Conservation (phyloP, 2,329 filamentous ascomycete genomes). For the Meredithiella fracta region DNA sequence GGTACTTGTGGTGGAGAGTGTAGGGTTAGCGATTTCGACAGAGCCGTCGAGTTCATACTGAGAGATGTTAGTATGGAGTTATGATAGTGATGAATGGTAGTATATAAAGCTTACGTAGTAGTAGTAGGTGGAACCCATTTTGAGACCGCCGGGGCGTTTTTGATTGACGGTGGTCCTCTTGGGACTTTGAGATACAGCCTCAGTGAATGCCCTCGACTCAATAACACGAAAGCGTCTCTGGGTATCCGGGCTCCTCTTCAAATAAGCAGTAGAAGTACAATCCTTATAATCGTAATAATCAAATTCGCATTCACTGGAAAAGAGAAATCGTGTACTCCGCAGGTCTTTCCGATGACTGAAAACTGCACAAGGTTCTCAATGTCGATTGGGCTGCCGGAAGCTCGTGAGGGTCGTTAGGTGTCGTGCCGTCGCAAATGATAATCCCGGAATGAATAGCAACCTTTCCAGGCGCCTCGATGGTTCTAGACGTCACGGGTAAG, state of each 20-base stretch:
- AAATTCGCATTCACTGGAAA: background rate
- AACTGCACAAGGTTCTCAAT: background rate
- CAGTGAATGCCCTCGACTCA: too few species aligned
- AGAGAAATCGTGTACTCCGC: background rate
- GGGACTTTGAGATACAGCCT: too few species aligned
- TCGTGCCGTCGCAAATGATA: conserved; percentile 56
- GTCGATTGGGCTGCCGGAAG: background rate
- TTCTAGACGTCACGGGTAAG: conserved; percentile 69
- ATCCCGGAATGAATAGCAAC: conserved; percentile 74
- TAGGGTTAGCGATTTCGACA: conserved; percentile 57
- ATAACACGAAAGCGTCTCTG: too few species aligned
- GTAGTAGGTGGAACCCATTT: conserved; percentile 88
- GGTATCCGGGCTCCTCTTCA: too few species aligned
- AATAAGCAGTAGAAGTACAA: too few species aligned
- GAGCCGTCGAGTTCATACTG: conserved; percentile 74
- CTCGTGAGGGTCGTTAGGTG: background rate
- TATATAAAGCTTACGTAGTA: conserved; percentile 57
- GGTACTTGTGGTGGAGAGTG: conserved; percentile 54
- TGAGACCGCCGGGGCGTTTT: conserved; percentile 47
- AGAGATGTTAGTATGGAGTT: background rate
- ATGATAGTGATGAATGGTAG: background rate
- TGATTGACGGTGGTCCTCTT: background rate
- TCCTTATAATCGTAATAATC: too few species aligned
- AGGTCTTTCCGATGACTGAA: too few species aligned
- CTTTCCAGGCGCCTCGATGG: conserved; percentile 64